These are phyloP conservation scores for Candida nanaspora DNA, from an alignment of 805 yeast species.

Conservation along the genomic window DNA sequence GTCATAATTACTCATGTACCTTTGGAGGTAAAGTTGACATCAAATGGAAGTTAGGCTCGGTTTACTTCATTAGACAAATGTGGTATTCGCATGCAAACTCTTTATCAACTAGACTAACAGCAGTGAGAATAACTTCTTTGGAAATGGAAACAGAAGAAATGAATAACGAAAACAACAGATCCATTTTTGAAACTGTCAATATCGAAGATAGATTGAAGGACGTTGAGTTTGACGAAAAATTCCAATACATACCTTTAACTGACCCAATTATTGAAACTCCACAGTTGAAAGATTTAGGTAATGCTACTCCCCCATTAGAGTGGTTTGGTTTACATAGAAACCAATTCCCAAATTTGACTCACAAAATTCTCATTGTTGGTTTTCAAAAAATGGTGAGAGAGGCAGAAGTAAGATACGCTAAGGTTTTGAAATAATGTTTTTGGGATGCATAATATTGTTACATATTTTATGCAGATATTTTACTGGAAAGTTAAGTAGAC, in stretches of 20 bases:
- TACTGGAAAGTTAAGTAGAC: too few relatives aligned
- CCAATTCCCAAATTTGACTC: conserved; percentile 80
- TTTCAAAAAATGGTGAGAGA: conserved; percentile 69
- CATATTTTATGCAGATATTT: too few relatives aligned
- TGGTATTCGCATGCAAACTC: conserved; percentile 80
- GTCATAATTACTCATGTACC: conserved; percentile 59
- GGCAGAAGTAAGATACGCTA: conserved; percentile 49
- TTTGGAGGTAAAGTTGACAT: conserved; percentile 90
- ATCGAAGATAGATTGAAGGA: conserved; percentile 38
- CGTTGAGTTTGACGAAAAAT: conserved; percentile 39
- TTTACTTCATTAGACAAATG: conserved; percentile 87
- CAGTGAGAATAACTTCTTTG: conserved; percentile 24
- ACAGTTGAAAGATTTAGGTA: conserved; percentile 83
- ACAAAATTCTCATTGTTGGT: conserved; percentile 66
- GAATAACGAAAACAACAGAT: conserved; percentile 24
- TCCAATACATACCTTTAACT: conserved; percentile 53
- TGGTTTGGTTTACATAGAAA: conserved; percentile 95
- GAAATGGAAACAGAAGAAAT: conserved; percentile 26
- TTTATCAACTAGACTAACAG: conserved; percentile 50
- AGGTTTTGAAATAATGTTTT: conserved; percentile 37
- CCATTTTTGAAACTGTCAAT: conserved; percentile 25
- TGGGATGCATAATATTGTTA: too few relatives aligned
- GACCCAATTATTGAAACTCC: conserved; percentile 87
- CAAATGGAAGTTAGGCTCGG: conserved; percentile 90
- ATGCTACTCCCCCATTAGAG: conserved; percentile 96